A percentile compares a stretch with the other conserved stretches of the same genome.
Evolutionary conservation across 805 yeast species (phyloP).

Genomic region (Spathaspora sp.): DNA sequence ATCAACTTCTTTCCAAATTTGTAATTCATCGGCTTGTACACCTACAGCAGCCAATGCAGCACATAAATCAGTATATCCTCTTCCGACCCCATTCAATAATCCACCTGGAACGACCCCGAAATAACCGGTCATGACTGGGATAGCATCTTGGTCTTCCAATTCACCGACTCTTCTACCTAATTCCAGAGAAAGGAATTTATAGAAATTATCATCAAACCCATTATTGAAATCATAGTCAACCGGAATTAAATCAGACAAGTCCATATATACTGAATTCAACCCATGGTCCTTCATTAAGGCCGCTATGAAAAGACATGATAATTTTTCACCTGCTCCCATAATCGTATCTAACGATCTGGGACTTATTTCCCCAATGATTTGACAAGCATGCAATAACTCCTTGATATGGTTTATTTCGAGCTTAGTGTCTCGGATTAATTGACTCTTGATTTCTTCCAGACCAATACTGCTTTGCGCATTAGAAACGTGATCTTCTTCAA

Average conservation of each 20-base stretch:
- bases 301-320: constrained; percentile 86
- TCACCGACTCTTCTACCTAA: constrained; percentile 49
- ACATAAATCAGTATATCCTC: constrained; percentile 97
- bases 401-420: constrained; percentile 65
- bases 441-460: constrained; percentile 39
- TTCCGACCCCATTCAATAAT: constrained; percentile 83
- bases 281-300: constrained; percentile 81
- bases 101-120: constrained; percentile 98
- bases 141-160: constrained; percentile 36
- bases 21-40: constrained; percentile 84
- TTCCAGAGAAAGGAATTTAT: constrained; percentile 49
- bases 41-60: constrained; percentile 97
- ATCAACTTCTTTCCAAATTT: constrained; percentile 98
- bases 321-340: constrained; percentile 91
- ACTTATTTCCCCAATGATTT: constrained; percentile 87
- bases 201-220: constrained; percentile 67
- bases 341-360: constrained; percentile 84
- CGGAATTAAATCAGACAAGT: constrained; percentile 71
- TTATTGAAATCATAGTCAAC: constrained; percentile 50
- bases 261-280: constrained; percentile 73
- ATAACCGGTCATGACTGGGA: constrained; percentile 94
- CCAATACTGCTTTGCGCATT: constrained; percentile 62
- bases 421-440: constrained; percentile 57
- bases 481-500: constrained; percentile 71
- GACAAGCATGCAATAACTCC: constrained; percentile 78